Percentiles rank a stretch among this genome's conserved stretches.
Evolutionary conservation across 2,329 filamentous ascomycete species (phyloP).

Genomic region (Drechslerella dactyloides): DNA sequence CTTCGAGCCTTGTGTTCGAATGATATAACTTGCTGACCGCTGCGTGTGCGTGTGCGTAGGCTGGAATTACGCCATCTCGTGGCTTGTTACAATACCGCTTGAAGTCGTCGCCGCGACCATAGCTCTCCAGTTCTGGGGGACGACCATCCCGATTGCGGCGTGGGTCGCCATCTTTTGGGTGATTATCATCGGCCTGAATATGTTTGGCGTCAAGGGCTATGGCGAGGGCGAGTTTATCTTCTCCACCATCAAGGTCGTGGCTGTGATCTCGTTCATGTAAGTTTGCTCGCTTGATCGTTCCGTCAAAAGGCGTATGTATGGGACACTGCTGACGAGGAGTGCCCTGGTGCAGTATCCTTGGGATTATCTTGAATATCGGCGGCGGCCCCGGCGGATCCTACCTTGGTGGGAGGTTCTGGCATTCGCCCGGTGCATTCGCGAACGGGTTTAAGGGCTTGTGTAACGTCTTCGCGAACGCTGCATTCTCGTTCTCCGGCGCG

Average conservation of each 20-base stretch:
- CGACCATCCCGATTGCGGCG: conserved; percentile 69
- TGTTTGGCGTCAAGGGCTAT: conserved; percentile 87
- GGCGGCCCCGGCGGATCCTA: conserved; percentile 76
- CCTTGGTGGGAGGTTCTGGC: conserved; percentile 80
- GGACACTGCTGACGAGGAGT: conserved; percentile 53
- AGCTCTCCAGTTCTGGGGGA: conserved; percentile 81
- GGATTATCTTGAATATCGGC: conserved; percentile 82
- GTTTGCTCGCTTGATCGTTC: conserved; percentile 54
- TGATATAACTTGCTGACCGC: neutral
- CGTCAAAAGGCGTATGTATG: neutral
- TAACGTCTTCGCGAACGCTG: conserved; percentile 76
- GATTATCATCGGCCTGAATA: conserved; percentile 78
- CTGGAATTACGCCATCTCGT: conserved; percentile 78
- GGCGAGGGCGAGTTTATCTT: conserved; percentile 90
- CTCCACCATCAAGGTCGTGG: conserved; percentile 81
- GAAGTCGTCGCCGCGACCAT: conserved; percentile 87
- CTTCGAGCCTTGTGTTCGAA: too few relatives aligned
- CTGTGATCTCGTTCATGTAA: conserved; percentile 86
- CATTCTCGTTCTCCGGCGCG: conserved; percentile 77
- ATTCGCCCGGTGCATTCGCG: conserved; percentile 79
- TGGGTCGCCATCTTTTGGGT: conserved; percentile 84
- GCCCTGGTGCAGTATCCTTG: conserved; percentile 81
- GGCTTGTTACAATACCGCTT: conserved; percentile 80
- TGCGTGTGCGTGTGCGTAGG: conserved; percentile 1
- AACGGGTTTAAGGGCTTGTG: conserved; percentile 84